Evolutionary conservation across 805 yeast genomes (phyloP).

Genomic region (Candida ulmi): DNA sequence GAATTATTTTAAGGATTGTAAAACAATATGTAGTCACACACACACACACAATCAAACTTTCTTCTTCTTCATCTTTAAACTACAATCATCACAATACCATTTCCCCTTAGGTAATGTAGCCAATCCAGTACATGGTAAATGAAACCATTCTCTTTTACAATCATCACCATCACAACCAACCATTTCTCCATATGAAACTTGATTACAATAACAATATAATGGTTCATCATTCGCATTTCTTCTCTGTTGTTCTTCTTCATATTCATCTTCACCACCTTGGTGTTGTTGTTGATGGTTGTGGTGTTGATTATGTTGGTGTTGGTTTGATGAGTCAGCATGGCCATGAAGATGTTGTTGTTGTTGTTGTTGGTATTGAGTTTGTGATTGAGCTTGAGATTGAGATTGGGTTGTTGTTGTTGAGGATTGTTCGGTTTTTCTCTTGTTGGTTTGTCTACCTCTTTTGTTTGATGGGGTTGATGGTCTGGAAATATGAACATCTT

Average conservation of each 20-base stretch:
- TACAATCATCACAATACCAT: conserved; percentile 75
- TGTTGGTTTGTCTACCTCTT: conserved; percentile 13
- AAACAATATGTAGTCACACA: too few species aligned
- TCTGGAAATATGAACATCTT: conserved; percentile 10
- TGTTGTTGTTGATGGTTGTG: background rate
- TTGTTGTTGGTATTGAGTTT: conserved; percentile 4
- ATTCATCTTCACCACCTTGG: background rate
- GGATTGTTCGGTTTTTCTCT: conserved; percentile 6
- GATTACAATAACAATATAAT: conserved; percentile 92
- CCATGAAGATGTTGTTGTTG: conserved; percentile 11
- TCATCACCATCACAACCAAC: conserved; percentile 96
- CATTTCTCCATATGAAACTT: conserved; percentile 97
- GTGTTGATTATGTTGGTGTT: conserved; percentile 8
- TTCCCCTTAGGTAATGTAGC: conserved; percentile 81
- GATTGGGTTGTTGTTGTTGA: too few species aligned
- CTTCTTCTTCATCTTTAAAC: conserved; percentile 26
- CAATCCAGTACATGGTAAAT: conserved; percentile 86
- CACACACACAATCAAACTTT: too few species aligned
- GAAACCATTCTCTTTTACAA: conserved; percentile 94
- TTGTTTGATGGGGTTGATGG: conserved; percentile 18
- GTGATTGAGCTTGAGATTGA: too few species aligned
- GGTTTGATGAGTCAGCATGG: too few species aligned
- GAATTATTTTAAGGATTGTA: too few species aligned
- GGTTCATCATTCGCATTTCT: conserved; percentile 52
- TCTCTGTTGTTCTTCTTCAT: conserved; percentile 12